These are phyloP conservation scores for Esteya vermicola DNA, from an alignment of 2,329 filamentous ascomycete species.

Conservation along the genomic window DNA sequence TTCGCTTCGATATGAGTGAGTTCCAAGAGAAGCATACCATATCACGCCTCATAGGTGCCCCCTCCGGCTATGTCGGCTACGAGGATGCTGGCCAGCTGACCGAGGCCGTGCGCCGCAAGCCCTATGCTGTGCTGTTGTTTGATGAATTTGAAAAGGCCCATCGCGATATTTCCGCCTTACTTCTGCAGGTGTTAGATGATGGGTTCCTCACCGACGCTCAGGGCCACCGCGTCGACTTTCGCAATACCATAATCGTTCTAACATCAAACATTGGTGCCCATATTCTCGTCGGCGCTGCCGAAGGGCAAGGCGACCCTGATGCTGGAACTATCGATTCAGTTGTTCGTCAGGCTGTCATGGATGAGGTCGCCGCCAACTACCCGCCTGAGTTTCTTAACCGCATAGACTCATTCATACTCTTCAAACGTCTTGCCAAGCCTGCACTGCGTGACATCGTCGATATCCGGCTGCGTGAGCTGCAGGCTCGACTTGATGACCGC, in stretches of 20 bases:
- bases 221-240: conserved; percentile 92
- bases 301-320: conserved; percentile 43
- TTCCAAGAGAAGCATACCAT: conserved; percentile 97
- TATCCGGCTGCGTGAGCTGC: conserved; percentile 75
- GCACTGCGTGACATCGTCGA: conserved; percentile 88
- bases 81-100: conserved; percentile 94
- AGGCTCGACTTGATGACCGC: conserved; percentile 68
- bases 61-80: conserved; percentile 91
- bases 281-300: conserved; percentile 67
- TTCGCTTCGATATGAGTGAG: conserved; percentile 95
- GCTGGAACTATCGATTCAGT: conserved; percentile 58
- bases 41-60: conserved; percentile 79
- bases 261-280: conserved; percentile 92
- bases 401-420: conserved; percentile 93
- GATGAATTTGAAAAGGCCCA: conserved; percentile 98
- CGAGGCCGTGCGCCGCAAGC: conserved; percentile 86
- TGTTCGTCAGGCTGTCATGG: conserved; percentile 72
- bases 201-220: conserved; percentile 92
- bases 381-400: conserved; percentile 93
- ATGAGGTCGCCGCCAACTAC: conserved; percentile 61
- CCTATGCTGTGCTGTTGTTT: conserved; percentile 86
- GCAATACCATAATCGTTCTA: conserved; percentile 90
- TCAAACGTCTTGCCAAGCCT: conserved; percentile 66
- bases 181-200: conserved; percentile 91
- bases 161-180: conserved; percentile 78